Evolutionary conservation across 225 moss, liverwort and hornwort genomes (phyloP).

Genomic region (Neckera pumila): DNA sequence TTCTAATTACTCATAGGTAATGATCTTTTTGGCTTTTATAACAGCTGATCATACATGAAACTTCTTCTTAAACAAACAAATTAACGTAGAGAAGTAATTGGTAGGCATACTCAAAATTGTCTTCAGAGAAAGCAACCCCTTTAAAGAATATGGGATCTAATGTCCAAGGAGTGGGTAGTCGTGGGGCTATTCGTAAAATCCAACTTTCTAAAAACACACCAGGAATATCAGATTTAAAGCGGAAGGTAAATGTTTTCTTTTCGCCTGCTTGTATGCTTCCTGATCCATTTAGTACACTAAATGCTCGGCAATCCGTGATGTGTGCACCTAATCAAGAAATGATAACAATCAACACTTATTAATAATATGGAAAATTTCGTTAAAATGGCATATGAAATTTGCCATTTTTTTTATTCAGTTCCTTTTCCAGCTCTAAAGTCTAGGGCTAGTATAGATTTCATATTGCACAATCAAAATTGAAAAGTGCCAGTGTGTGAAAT

Average conservation of each 20-base stretch:
- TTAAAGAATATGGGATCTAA: conserved; percentile 32
- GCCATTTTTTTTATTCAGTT: too few species aligned
- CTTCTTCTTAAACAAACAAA: neutral
- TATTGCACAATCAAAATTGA: too few species aligned
- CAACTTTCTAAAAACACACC: conserved; percentile 35
- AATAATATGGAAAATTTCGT: too few species aligned
- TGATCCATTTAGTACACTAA: conserved; percentile 2
- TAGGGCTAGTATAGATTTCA: too few species aligned
- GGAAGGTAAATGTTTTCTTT: neutral
- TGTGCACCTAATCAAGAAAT: neutral
- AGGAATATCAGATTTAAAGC: conserved; percentile 10
- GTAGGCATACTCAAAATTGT: conserved; percentile 10
- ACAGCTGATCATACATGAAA: neutral
- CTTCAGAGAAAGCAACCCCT: conserved; percentile 14
- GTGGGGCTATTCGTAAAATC: conserved; percentile 4
- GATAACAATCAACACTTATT: neutral
- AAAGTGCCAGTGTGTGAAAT: too few species aligned
- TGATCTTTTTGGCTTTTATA: neutral
- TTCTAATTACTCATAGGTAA: neutral
- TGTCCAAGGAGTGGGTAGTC: neutral
- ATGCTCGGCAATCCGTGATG: conserved; percentile 1
- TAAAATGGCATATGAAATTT: too few species aligned
- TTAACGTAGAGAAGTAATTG: neutral
- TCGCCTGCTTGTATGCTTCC: conserved; percentile 9
- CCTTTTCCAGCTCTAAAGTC: too few species aligned